Base-by-base conservation (phyloP, 176 grass and related monocot genomes). In the Musa troglodytarum region DNA sequence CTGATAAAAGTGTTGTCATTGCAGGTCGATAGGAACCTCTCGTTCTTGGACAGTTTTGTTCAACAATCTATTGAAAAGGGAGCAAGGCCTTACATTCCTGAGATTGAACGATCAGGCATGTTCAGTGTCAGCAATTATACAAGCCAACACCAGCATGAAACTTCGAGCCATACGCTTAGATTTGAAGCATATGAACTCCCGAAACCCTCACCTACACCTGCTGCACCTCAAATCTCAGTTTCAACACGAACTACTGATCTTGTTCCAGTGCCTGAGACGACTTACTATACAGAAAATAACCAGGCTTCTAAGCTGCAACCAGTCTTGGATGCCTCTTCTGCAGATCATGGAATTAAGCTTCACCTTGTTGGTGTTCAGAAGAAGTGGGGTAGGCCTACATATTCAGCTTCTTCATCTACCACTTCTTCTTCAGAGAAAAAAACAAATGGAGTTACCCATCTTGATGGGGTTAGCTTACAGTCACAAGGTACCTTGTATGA, bases 161-260 rank as follows among this genome's bases (percentile, higher is more conserved):
- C 88, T 71, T 87, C 86, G 69, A 70, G 91, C 3, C 90, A 99
- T 71, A 62, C 91, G 70, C 96, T 99, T 74, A 90, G 87, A 77
- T 99, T 99, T 49, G 88, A 95, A 76, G 96, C 96, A 76, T 99
- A 99, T 72, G 96, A 99, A 85, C 81, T 95, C 81, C 96, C 95
- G 57, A 99, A 99, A 78, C 70, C 86, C 24, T 83, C 84, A 10
- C 23, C 78, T 78, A 73, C 78, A 76, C 19, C 78, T 74, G 76
- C 55, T 65, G 76, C 82, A 24, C 53, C 88, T 76, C 91, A 89
- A 79, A 13, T 29, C 28, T 81, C 69, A 8, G 26, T 81, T 67
- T 78, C 78, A n/a, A 52, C 77, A 55, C 81, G 84, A 54, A 79
- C 62, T 65, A 87, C 76, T 43, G 91, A 95, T 54, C 79, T 95